Conservation (phyloP, 176 grass and related monocot genomes). For the Saccharum officinarum region DNA sequence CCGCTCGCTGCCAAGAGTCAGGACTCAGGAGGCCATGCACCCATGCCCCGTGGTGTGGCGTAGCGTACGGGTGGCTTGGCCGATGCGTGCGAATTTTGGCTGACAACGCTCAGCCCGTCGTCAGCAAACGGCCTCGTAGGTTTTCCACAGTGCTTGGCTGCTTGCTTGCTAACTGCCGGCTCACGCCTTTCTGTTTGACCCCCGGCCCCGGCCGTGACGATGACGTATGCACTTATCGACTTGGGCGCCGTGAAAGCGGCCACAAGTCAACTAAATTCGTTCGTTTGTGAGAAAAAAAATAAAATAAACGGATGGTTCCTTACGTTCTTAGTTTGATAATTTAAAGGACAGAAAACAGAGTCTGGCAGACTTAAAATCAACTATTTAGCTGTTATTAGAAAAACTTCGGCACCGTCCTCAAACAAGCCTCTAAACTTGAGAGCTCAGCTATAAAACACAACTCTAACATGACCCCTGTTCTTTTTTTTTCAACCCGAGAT, state of each 20-base stretch:
- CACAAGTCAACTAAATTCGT: background rate
- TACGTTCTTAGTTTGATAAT: background rate
- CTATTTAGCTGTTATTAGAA: no score
- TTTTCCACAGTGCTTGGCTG: background rate
- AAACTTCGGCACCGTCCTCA: no score
- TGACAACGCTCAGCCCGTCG: background rate
- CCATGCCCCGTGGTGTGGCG: conserved; percentile 23
- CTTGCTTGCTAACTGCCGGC: background rate
- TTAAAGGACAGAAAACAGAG: background rate
- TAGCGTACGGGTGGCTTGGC: background rate
- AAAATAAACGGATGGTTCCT: background rate
- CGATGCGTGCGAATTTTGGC: background rate
- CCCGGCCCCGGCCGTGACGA: background rate
- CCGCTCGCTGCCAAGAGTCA: background rate
- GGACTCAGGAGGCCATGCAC: background rate
- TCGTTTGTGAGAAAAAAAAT: background rate
- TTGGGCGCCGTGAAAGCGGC: background rate
- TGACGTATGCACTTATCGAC: background rate
- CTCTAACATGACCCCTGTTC: no score
- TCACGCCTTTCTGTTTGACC: background rate
- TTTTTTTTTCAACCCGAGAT: no score
- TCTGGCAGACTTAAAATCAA: background rate
- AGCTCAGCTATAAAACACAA: no score
- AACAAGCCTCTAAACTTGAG: no score
- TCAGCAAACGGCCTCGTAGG: background rate